A percentile compares a stretch with the other conserved stretches of the same genome.
These are phyloP conservation scores for Candida ficus DNA, from an alignment of 805 yeast genomes.

Conservation along the genomic window DNA sequence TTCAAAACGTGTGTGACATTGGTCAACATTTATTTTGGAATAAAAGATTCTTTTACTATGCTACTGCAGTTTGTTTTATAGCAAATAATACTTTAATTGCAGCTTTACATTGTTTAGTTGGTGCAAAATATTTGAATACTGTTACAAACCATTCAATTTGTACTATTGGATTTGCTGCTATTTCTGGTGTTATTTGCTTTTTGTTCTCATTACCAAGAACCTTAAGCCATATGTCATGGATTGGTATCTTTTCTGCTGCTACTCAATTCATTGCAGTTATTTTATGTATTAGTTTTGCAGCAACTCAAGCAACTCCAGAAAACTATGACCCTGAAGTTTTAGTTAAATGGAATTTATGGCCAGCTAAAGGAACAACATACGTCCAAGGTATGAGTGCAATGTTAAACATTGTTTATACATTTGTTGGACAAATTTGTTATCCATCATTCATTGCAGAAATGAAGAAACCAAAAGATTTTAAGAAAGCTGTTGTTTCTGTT, in stretches of 20 bases:
- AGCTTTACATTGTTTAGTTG: slow-evolving; percentile 55
- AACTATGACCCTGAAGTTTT: slow-evolving; percentile 34
- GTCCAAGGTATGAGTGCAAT: slow-evolving; percentile 51
- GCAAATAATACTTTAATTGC: slow-evolving; percentile 53
- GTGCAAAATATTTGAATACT: slow-evolving; percentile 55
- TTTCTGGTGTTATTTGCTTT: slow-evolving; percentile 44
- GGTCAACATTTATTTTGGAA: slow-evolving; percentile 54
- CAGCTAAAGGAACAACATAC: slow-evolving; percentile 46
- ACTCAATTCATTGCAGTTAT: slow-evolving; percentile 56
- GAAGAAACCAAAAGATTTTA: slow-evolving; percentile 53
- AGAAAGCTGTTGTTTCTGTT: slow-evolving; percentile 48
- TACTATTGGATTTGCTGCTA: slow-evolving; percentile 47
- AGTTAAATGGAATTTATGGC: slow-evolving; percentile 43
- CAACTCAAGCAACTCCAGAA: slow-evolving; percentile 44
- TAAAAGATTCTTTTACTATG: slow-evolving; percentile 47
- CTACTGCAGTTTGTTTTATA: slow-evolving; percentile 49
- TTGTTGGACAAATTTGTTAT: slow-evolving; percentile 60
- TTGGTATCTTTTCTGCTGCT: slow-evolving; percentile 48
- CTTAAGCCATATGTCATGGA: slow-evolving; percentile 43
- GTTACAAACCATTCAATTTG: slow-evolving; percentile 44
- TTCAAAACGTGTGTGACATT: slow-evolving; percentile 52
- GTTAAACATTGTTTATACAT: slow-evolving; percentile 55
- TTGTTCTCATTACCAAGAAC: slow-evolving; percentile 53
- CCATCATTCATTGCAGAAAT: slow-evolving; percentile 59
- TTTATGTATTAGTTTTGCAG: slow-evolving; percentile 49